These are phyloP conservation scores for Kondoa malvinella DNA, from an alignment of 768 basidiomycete species.

Conservation along the genomic window DNA sequence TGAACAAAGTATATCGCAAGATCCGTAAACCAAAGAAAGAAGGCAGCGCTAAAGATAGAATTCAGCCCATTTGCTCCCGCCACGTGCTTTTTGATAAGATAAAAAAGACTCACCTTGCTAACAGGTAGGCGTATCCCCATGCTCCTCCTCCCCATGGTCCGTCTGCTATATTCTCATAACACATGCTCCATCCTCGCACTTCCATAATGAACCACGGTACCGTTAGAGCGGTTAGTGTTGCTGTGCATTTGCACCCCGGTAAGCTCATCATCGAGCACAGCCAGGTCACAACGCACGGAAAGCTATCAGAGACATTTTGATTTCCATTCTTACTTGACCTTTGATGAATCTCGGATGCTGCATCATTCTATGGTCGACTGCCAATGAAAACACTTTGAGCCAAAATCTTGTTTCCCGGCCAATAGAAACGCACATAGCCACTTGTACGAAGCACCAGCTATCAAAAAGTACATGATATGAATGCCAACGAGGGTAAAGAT, in stretches of 20 bases:
- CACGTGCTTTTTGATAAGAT: background rate
- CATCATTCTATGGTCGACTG: constrained; percentile 94
- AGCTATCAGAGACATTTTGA: constrained; percentile 50
- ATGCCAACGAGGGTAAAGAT: constrained; percentile 64
- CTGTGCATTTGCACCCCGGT: background rate
- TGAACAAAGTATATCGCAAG: constrained; percentile 96
- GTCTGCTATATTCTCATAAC: constrained; percentile 66
- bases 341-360: constrained; percentile 81
- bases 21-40: constrained; percentile 72
- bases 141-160: constrained; percentile 31
- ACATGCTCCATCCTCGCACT: constrained; percentile 59
- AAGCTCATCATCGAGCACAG: background rate
- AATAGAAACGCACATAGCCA: constrained; percentile 40
- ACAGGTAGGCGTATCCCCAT: constrained; percentile 28
- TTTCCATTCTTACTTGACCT: constrained; percentile 61
- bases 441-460: constrained; percentile 66
- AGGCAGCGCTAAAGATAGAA: constrained; percentile 16
- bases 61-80: too few relatives aligned
- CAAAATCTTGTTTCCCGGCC: background rate
- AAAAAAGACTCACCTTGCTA: constrained; percentile 12
- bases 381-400: constrained; percentile 33
- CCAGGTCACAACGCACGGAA: constrained; percentile 38
- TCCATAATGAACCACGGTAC: constrained; percentile 90
- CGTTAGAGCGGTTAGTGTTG: constrained; percentile 62
- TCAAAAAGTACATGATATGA: constrained; percentile 66